Percentiles rank a stretch among this genome's conserved stretches.
Evolutionary conservation across 129 eudicot genomes (phyloP).

Genomic region (Pittosporum tobira): DNA sequence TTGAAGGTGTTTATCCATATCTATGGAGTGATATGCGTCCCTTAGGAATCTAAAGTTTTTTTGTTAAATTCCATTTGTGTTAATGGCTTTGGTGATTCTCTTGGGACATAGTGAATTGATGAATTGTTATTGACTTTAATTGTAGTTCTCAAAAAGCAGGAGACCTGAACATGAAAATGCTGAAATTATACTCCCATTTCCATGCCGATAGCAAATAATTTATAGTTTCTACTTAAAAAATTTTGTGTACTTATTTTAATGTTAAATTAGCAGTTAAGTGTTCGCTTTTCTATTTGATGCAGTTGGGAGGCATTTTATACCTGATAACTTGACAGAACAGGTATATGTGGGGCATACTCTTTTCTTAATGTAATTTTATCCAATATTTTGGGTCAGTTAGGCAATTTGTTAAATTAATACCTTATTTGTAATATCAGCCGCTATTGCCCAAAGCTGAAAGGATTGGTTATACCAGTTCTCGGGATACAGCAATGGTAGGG

Average conservation of each 20-base stretch:
- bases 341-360: conserved; percentile 11
- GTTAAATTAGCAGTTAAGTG: not conserved
- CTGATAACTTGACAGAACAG: conserved; percentile 53
- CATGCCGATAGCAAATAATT: not conserved
- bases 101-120: too few relatives aligned
- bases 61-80: too few relatives aligned
- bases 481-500: conserved; percentile 53
- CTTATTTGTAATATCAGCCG: conserved; percentile 46
- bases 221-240: not conserved
- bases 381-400: not conserved
- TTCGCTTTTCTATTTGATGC: conserved; percentile 13
- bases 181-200: not conserved
- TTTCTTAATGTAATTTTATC: not conserved
- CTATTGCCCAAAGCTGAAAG: conserved; percentile 72
- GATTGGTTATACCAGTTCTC: conserved; percentile 58
- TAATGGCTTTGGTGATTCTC: too few relatives aligned
- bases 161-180: too few relatives aligned
- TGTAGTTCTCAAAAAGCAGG: too few relatives aligned
- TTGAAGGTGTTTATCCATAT: too few relatives aligned
- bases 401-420: conserved; percentile 13
- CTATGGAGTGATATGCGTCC: too few relatives aligned
- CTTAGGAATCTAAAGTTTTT: too few relatives aligned
- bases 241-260: not conserved
- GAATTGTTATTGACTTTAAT: too few relatives aligned
- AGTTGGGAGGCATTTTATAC: conserved; percentile 53